Evolutionary conservation across 106 monocot genomes (phyloP).

Genomic region (Dendrobium chrysotoxum): DNA sequence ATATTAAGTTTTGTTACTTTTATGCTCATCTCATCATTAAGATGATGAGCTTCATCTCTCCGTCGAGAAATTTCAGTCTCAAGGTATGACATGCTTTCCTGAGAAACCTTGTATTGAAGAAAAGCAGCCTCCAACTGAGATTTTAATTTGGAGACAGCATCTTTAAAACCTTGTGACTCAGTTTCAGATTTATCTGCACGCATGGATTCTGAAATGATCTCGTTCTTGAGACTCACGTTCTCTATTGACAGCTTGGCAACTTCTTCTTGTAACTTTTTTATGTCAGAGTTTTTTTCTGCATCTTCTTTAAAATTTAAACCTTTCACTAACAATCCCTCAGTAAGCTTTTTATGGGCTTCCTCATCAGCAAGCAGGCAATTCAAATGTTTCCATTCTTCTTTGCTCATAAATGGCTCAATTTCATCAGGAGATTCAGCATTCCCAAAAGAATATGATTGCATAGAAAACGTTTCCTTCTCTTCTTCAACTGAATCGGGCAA

Average conservation of each 20-base stretch:
- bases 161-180: slow-evolving; percentile 35
- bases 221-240: slow-evolving; percentile 35
- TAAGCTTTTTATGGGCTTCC: slow-evolving; percentile 5
- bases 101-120: slow-evolving; percentile 35
- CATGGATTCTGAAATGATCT: slow-evolving; percentile 30
- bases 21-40: slow-evolving; percentile 46
- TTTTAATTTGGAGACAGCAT: slow-evolving; percentile 30
- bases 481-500: slow-evolving; percentile 12
- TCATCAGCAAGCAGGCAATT: slow-evolving; percentile 14
- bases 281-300: neutral
- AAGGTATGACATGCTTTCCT: slow-evolving; percentile 36
- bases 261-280: slow-evolving; percentile 21
- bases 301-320: slow-evolving; percentile 22
- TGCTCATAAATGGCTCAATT: slow-evolving; percentile 8
- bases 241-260: slow-evolving; percentile 33
- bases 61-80: slow-evolving; percentile 44
- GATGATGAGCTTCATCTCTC: slow-evolving; percentile 33
- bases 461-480: slow-evolving; percentile 25
- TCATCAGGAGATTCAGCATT: slow-evolving; percentile 4
- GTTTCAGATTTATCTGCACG: slow-evolving; percentile 34
- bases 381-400: slow-evolving; percentile 25
- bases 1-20: slow-evolving; percentile 14
- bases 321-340: slow-evolving; percentile 18
- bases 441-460: neutral
- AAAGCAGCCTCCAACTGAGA: slow-evolving; percentile 54